A percentile compares a stretch with the other conserved stretches of the same genome.
These are phyloP conservation scores for Leccinum cinnamomeum DNA, from an alignment of 1,284 basidiomycete species.

Conservation along the genomic window DNA sequence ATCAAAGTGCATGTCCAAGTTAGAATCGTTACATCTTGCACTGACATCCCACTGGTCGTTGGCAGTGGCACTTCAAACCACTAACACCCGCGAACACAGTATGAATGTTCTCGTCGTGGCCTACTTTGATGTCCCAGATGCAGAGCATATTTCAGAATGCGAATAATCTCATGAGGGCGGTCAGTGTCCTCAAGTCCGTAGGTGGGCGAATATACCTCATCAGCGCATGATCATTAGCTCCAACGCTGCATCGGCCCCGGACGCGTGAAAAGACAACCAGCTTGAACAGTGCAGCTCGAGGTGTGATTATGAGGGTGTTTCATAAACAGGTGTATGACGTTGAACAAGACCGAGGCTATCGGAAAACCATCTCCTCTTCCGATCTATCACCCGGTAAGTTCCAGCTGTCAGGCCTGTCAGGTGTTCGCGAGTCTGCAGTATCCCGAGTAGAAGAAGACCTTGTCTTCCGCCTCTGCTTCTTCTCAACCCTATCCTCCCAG, in stretches of 20 bases:
- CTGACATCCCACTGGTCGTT: too few species aligned
- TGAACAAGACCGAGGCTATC: conserved; percentile 2
- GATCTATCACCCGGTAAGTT: background rate
- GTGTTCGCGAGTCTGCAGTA: background rate
- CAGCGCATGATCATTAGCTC: too few species aligned
- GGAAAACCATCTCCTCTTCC: conserved; percentile 12
- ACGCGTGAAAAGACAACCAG: background rate
- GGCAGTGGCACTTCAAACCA: too few species aligned
- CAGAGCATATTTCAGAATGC: too few species aligned
- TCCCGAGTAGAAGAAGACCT: background rate
- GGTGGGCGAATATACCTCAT: too few species aligned
- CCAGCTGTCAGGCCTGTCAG: conserved; percentile 2
- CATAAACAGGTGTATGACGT: background rate
- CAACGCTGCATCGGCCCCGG: background rate
- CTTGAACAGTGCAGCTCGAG: background rate
- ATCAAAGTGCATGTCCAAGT: too few species aligned
- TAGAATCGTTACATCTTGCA: too few species aligned
- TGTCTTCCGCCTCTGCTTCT: background rate
- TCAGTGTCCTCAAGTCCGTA: too few species aligned
- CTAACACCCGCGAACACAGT: too few species aligned
- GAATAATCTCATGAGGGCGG: too few species aligned
- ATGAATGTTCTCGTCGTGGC: too few species aligned
- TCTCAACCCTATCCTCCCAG: conserved; percentile 21
- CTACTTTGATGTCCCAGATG: too few species aligned
- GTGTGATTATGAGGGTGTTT: background rate